Conservation (phyloP, 352 stramenopile species). For the Pythium coloratum region DNA sequence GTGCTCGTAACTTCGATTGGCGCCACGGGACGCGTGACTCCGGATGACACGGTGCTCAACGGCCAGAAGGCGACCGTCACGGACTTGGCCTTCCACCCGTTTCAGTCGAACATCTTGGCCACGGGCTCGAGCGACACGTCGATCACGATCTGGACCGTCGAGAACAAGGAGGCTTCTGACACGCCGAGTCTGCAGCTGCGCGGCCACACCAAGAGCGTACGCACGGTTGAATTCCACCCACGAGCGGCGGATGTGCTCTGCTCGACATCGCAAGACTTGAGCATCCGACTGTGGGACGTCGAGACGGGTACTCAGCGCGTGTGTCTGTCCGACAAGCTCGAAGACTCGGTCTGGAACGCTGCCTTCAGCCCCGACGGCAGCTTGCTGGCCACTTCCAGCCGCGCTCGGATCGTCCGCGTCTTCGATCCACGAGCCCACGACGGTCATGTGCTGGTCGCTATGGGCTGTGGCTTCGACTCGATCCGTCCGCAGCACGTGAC, state of each 20-base stretch:
- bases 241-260: constrained; percentile 59
- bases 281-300: constrained; percentile 77
- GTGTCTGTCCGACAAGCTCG: constrained; percentile 51
- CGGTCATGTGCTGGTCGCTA: constrained; percentile 47
- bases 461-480: constrained; percentile 72
- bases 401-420: constrained; percentile 70
- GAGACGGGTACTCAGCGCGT: constrained; percentile 47
- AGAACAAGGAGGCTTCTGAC: constrained; percentile 15
- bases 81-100: constrained; percentile 63
- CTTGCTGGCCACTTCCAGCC: constrained; percentile 65
- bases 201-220: constrained; percentile 56
- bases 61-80: constrained; percentile 68
- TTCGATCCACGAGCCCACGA: constrained; percentile 57
- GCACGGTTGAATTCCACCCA: constrained; percentile 67
- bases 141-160: constrained; percentile 59
- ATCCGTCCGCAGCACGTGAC: constrained; percentile 68
- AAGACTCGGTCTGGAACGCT: constrained; percentile 78
- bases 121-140: constrained; percentile 58
- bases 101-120: constrained; percentile 50
- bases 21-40: constrained; percentile 48
- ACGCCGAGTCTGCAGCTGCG: constrained; percentile 22
- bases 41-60: constrained; percentile 46
- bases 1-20: constrained; percentile 57
- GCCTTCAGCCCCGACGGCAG: constrained; percentile 63
- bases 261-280: constrained; percentile 57